Evolutionary conservation across 192 early-diverging fungal species (phyloP), one percentile per base, ranked within the genome.

Genomic region (Entrophospora sp.): DNA sequence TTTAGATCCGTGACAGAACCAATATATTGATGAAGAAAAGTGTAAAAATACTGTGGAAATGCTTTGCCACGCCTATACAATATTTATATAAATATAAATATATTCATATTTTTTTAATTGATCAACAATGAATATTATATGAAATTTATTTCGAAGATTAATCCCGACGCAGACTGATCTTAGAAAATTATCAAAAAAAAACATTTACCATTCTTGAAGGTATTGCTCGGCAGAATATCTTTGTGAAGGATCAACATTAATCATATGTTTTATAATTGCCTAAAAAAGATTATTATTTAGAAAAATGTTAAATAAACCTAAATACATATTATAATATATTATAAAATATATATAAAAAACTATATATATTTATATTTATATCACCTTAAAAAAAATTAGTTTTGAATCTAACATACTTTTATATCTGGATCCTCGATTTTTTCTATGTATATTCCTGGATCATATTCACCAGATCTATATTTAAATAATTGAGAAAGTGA

Each of bases 401-500:
- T n/a, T n/a, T n/a, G n/a, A n/a, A n/a, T n/a, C n/a, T n/a, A 0
- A 9, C 58, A 40, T 77, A 88, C 90, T 72, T 72, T 77, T 49
- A 95, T 88, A 45, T 91, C 77, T 10, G 71, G 64, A 67, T 96
- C 89, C 10, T 89, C 87, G 49, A 98, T 95, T 67, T 86, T 92
- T 2, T 88, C 86, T 43, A 94, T 70, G 37, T 89, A 81, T 5
- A 77, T 64, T 14, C 72, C 52, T 0, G 89, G 89, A 28, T 84
- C 81, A 67, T 90, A 93, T 42, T 88, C 87, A 4, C 89, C 88
- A 53, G 79, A 83, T 51, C 91, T 76, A 69, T 95, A 98, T 52
- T 94, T 85, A 69, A 98, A 80, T 22, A 98, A 75, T 63, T 95
- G 94, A 30, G 94, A 90, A 16, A 98, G 75, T 2, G 87, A 91